phyloP scores from a whole-genome alignment of 345 rosid genomes.

The Physaria fendleri region DNA sequence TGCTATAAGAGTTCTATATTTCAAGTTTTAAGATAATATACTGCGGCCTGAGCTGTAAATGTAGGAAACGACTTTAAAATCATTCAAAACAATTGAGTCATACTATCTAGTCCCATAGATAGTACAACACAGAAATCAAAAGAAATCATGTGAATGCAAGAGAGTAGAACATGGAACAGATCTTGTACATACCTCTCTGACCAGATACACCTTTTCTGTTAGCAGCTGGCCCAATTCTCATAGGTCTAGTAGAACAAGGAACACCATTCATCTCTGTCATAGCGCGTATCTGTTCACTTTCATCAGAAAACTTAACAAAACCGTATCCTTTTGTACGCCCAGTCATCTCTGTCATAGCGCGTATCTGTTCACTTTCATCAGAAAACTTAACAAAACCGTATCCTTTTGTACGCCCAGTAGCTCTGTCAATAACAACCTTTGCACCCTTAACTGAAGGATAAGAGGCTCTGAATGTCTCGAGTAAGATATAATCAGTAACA shows the following conservation, averaged over 20 bases:
- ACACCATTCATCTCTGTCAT: constrained; percentile 91
- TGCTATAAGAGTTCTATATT: constrained; percentile 57
- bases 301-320: constrained; percentile 82
- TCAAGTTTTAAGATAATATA: constrained; percentile 38
- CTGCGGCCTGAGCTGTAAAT: constrained; percentile 47
- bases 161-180: no score
- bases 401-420: constrained; percentile 82
- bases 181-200: constrained; percentile 73
- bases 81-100: constrained; percentile 16
- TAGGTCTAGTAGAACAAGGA: constrained; percentile 83
- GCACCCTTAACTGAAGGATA: constrained; percentile 78
- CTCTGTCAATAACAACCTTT: constrained; percentile 87
- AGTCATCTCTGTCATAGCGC: constrained; percentile 91
- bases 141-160: constrained; percentile 8
- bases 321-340: constrained; percentile 98
- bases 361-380: constrained; percentile 76
- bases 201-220: constrained; percentile 54
- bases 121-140: neutral
- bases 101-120: constrained; percentile 1
- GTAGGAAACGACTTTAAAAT: constrained; percentile 42
- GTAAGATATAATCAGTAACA: constrained; percentile 77
- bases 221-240: constrained; percentile 82
- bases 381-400: constrained; percentile 86
- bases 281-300: constrained; percentile 73
- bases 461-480: constrained; percentile 69